A percentile compares a stretch with the other conserved stretches of the same genome.
Conservation (phyloP, 192 early-diverging fungal species). For the Coemansia sp. region DNA sequence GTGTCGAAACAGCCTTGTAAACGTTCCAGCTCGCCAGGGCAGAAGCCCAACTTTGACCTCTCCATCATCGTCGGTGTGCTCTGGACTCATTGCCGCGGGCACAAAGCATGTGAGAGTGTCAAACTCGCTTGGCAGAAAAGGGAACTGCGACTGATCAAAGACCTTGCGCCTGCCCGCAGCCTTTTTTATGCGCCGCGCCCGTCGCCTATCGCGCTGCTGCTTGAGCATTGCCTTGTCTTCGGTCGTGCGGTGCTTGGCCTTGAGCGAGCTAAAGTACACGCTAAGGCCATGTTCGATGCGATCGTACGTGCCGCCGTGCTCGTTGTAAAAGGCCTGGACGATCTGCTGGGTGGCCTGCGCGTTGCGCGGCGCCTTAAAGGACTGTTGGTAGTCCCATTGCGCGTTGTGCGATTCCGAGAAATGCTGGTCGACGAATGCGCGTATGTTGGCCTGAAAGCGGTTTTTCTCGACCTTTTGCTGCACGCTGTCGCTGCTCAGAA, state of each 20-base stretch:
- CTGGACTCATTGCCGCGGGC: slow-evolving; percentile 45
- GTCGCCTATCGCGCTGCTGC: slow-evolving; percentile 52
- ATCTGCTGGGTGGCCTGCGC: slow-evolving; percentile 46
- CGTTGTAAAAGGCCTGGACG: slow-evolving; percentile 27
- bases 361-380: slow-evolving; percentile 52
- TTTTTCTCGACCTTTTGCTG: slow-evolving; percentile 51
- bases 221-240: slow-evolving; percentile 53
- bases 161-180: slow-evolving; percentile 43
- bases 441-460: slow-evolving; percentile 51
- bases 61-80: slow-evolving; percentile 51
- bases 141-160: slow-evolving; percentile 41
- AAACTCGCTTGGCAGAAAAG: slow-evolving; percentile 38
- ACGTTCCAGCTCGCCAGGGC: slow-evolving; percentile 39
- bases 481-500: slow-evolving; percentile 3
- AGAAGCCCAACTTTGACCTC: slow-evolving; percentile 47
- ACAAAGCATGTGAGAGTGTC: slow-evolving; percentile 34
- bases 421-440: slow-evolving; percentile 48
- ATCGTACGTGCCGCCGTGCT: slow-evolving; percentile 32
- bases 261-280: slow-evolving; percentile 53
- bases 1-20: slow-evolving; percentile 35
- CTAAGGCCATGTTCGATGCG: slow-evolving; percentile 52
- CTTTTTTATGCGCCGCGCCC: slow-evolving; percentile 46
- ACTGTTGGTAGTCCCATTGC: slow-evolving; percentile 54
- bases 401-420: slow-evolving; percentile 23
- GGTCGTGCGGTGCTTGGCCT: slow-evolving; percentile 49